Base-by-base conservation (phyloP, 139 green algal species). In the Coelastrella sp. region DNA sequence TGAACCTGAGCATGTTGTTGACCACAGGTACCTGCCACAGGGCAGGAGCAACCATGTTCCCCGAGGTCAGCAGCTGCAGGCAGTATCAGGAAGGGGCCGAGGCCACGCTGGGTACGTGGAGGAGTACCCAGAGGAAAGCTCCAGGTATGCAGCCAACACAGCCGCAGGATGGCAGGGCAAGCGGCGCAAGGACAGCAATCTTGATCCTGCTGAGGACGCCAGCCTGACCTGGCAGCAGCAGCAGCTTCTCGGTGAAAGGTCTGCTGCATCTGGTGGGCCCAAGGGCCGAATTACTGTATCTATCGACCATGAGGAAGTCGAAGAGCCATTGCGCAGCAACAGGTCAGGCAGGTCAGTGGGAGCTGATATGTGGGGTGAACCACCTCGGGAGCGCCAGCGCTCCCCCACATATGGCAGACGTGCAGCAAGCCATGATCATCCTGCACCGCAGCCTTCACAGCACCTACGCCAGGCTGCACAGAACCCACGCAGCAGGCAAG, bases 181-280 rank as follows among this genome's bases (percentile, higher is more conserved):
- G 17, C 60, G 17, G 22, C 60, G 57, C 13, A 14, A 57, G 56
- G n/a, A 16, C 19, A 56, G 58, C 79, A 83, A 14, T 11, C 11
- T 11, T 71, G 64, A 71, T 11, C 19, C 14, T 20, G 14, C 74
- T 59, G 74, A 58, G 7, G 74, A 80, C 16, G 7, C 22, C 32
- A 77, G 83, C 83, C 61, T 88, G 54, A 88, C 83, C 4, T 88
- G 83, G 83, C 83, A 88, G 68, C 83, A 88, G 83, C 68, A 88
- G 83, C 83, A 88, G 68, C 66, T 88, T 32, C 68, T 88, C 7
- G 54, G 10, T 3, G 83, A 80, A 4, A 65, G 54, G 11, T 14
- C 78, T 71, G 78, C 78, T 71, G 78, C 54, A 54, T 5, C 56
- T 84, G n/a, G 5, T 66, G 80, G 16, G 57, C 11, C 59, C 5